A percentile compares a stretch with the other conserved stretches of the same genome.
These are phyloP conservation scores for Syzygium grande DNA, from an alignment of 345 rosid genomes.

Conservation along the genomic window DNA sequence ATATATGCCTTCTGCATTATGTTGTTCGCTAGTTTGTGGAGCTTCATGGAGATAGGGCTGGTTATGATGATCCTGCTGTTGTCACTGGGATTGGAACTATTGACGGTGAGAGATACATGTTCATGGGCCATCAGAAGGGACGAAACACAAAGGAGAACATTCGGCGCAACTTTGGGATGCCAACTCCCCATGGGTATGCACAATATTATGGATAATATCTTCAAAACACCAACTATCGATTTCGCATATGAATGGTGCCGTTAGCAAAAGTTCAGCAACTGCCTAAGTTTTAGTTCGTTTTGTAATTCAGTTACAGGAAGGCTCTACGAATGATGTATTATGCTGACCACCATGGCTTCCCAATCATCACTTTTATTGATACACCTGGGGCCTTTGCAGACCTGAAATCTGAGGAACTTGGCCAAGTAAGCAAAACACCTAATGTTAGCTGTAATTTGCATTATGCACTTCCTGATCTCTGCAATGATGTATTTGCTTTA, in stretches of 20 bases:
- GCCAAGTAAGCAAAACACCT: conserved; percentile 12
- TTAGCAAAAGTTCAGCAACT: not conserved
- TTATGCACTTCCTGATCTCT: not conserved
- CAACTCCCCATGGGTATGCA: conserved; percentile 92
- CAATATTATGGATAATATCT: not conserved
- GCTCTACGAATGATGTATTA: conserved; percentile 25
- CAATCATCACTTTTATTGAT: conserved; percentile 25
- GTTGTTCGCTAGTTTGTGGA: conserved; percentile 67
- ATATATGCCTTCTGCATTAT: not conserved
- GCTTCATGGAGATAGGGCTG: conserved; percentile 97
- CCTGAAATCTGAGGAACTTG: conserved; percentile 35
- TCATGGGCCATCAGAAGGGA: conserved; percentile 98
- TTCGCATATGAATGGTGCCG: not conserved
- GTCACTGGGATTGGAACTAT: conserved; percentile 94
- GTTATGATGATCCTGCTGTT: conserved; percentile 97
- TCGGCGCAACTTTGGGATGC: conserved; percentile 97
- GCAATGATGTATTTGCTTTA: not conserved
- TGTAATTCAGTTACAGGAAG: conserved; percentile 16
- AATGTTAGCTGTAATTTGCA: not conserved
- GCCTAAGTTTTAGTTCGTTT: not conserved
- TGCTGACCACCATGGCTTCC: conserved; percentile 31
- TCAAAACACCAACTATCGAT: not conserved
- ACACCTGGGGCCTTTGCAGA: conserved; percentile 41
- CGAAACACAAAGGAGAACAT: conserved; percentile 97
- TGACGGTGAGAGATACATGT: conserved; percentile 81